Evolutionary conservation across 495 filamentous ascomycete species (phyloP), one percentile per base, ranked within the genome.

Genomic region (Xylaria scruposa): DNA sequence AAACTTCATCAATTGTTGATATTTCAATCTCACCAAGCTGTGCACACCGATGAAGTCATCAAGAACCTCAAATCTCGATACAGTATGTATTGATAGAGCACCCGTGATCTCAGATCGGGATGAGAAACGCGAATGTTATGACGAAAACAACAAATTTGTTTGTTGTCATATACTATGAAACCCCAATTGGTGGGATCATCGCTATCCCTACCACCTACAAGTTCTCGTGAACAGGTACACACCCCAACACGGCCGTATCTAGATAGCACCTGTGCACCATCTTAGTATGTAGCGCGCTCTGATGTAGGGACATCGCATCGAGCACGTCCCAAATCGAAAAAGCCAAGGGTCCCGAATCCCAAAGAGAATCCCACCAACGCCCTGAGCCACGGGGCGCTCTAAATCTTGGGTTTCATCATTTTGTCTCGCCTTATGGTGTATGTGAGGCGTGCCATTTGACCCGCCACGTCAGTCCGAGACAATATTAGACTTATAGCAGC

Each of bases 381-480:
- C 44, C 40, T 17, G 24, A 70, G 36, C 59, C 51, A 36, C 59
- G 59, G 60, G 33, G 65, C 49, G 65, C 51, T n/a, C 24, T 29
- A 7, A n/a, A 64, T 15, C 9, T 15, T 44, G 33, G 63, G 63
- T 53, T 53, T 38, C 38, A 21, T 63, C 38, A 44, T 63, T 46
- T 67, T n/a, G 46, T 65, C 46, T 67, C 46, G 63, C 65, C n/a
- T 49, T 42, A 51, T 24, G 21, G 49, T 31, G 17, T 56, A 44
- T 42, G 65, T 56, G 36, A 67, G 49, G 47, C 65, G 49, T 67
- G 49, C 54, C 49, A 5, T 44, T 24, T 40, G 36, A 36, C 33
- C 49, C 65, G 65, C 65, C 65, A 67, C 65, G 65, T 67, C 65
- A 67, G 65, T 26, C 24, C 12, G 44, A 67, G 65, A 42, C 33